Conservation (phyloP, 2,329 filamentous ascomycete species). For the Colletotrichum phormii region DNA sequence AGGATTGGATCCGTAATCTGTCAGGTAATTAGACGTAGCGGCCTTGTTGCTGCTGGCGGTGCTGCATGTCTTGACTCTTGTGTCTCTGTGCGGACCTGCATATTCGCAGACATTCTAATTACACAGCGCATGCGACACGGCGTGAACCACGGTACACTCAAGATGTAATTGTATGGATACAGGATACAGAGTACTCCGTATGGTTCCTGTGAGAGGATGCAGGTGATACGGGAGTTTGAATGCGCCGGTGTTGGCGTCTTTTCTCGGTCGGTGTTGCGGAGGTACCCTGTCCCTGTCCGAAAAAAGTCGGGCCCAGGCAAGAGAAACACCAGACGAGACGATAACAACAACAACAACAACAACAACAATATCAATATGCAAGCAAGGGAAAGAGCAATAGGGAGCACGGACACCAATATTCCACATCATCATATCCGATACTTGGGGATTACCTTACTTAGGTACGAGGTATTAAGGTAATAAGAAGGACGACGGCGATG, state of each 20-base stretch:
- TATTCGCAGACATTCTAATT: background rate
- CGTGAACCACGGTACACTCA: background rate
- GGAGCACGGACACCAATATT: conserved; percentile 19
- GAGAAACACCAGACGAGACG: conserved; percentile 32
- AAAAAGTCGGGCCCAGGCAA: background rate
- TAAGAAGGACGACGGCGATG: background rate
- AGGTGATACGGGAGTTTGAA: background rate
- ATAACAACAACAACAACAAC: conserved; percentile 21
- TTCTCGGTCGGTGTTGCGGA: background rate
- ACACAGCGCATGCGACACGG: background rate
- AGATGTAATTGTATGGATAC: too few species aligned
- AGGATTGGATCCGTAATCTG: background rate
- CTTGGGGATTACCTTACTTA: background rate
- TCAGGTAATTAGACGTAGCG: background rate
- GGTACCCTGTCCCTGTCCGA: background rate
- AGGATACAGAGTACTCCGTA: background rate
- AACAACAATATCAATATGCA: conserved; percentile 12
- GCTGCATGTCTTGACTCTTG: background rate
- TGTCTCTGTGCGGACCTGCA: background rate
- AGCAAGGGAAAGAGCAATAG: background rate
- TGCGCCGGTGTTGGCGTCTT: background rate
- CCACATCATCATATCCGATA: background rate
- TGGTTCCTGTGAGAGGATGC: background rate
- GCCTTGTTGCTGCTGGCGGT: background rate
- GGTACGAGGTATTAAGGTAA: too few species aligned